Conservation (phyloP, 768 basidiomycete genomes). For the Psilocybe sp. region DNA sequence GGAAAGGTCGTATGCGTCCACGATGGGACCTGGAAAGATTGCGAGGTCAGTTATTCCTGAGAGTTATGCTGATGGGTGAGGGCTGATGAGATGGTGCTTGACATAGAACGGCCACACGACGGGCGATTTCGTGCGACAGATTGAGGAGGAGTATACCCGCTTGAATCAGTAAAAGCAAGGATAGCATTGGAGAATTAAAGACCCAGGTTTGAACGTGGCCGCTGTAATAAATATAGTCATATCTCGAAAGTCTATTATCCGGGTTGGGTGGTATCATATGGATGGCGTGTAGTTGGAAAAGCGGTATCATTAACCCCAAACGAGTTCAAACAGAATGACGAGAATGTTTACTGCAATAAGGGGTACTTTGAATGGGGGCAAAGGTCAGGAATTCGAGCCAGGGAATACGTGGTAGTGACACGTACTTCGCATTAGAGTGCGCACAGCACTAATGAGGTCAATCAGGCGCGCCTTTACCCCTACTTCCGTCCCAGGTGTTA, state of each 20-base stretch:
- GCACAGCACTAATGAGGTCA: constrained; percentile 90
- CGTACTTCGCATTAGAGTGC: constrained; percentile 97
- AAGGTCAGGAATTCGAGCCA: constrained; percentile 9
- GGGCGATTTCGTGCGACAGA: constrained; percentile 73
- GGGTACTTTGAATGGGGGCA: constrained; percentile 60
- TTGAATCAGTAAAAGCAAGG: constrained; percentile 41
- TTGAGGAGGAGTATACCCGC: constrained; percentile 67
- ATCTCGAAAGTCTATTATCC: not conserved
- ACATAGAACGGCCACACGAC: constrained; percentile 69
- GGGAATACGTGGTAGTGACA: constrained; percentile 17
- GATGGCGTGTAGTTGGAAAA: not conserved
- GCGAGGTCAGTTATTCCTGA: constrained; percentile 50
- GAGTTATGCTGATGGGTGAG: not conserved
- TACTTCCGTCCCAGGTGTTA: constrained; percentile 48
- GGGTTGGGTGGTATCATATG: not conserved
- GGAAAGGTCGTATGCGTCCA: constrained; percentile 67
- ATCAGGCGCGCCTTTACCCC: constrained; percentile 84
- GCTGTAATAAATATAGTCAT: not conserved
- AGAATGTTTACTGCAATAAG: constrained; percentile 84
- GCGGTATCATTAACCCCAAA: constrained; percentile 44
- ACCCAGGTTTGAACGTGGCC: not conserved
- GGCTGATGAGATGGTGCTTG: constrained; percentile 12
- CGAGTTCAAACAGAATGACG: constrained; percentile 83
- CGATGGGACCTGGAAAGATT: constrained; percentile 76
- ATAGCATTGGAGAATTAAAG: not conserved